These are phyloP conservation scores for Peronospora farinosa DNA, from an alignment of 352 stramenopile genomes.

Conservation along the genomic window DNA sequence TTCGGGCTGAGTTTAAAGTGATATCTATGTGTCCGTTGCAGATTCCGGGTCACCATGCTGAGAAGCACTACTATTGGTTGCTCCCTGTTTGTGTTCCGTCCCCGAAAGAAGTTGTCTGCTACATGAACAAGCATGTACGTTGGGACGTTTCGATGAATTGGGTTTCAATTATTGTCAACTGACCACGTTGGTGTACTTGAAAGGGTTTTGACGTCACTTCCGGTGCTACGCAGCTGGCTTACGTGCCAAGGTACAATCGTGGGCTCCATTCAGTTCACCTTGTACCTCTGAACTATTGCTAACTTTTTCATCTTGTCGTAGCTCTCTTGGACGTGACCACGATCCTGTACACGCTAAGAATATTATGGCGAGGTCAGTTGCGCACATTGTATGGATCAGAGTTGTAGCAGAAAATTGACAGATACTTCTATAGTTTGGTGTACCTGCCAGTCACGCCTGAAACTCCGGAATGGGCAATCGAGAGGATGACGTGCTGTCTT, in stretches of 20 bases:
- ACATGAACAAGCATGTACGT: conserved; percentile 71
- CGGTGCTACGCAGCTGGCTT: conserved; percentile 65
- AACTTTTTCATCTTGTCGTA: conserved; percentile 12
- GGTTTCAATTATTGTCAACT: background rate
- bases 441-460: conserved; percentile 75
- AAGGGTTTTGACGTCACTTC: conserved; percentile 80
- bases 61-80: conserved; percentile 78
- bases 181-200: background rate
- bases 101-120: conserved; percentile 41
- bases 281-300: background rate
- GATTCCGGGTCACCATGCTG: conserved; percentile 51
- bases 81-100: conserved; percentile 68
- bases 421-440: conserved; percentile 41
- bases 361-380: conserved; percentile 62
- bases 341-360: conserved; percentile 59
- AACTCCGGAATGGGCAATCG: conserved; percentile 65
- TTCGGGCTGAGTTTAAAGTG: background rate
- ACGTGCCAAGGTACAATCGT: conserved; percentile 46
- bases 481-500: conserved; percentile 72
- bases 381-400: conserved; percentile 5
- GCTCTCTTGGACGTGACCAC: conserved; percentile 38
- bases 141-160: background rate
- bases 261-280: background rate
- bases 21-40: conserved; percentile 9
- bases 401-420: conserved; percentile 4